Conservation (phyloP, 179 eudicot genomes). For the Sideroxylon spinosum region DNA sequence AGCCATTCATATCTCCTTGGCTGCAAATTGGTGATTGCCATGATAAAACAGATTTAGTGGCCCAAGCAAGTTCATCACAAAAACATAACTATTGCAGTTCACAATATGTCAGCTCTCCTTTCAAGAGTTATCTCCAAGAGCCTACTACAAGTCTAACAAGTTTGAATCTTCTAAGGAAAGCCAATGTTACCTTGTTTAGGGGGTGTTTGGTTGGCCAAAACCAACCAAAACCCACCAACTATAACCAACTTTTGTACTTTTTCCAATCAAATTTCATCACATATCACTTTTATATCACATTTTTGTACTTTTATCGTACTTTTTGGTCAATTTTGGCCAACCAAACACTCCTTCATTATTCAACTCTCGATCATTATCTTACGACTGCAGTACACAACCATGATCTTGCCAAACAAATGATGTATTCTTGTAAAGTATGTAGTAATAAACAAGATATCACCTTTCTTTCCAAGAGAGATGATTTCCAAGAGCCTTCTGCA, state of each 20-base stretch:
- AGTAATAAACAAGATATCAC: slow-evolving; percentile 29
- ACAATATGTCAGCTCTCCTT: neutral
- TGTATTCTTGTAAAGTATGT: neutral
- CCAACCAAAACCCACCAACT: too few species aligned
- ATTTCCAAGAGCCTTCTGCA: slow-evolving; percentile 91
- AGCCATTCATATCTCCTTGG: neutral
- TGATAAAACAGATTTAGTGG: neutral
- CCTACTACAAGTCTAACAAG: neutral
- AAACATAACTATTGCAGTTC: neutral
- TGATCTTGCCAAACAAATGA: slow-evolving; percentile 1
- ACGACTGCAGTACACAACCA: too few species aligned
- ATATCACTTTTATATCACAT: too few species aligned
- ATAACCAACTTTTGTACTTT: too few species aligned
- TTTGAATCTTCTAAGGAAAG: neutral
- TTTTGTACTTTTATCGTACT: too few species aligned
- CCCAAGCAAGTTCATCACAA: neutral
- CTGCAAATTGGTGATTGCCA: neutral
- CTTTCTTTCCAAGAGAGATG: slow-evolving; percentile 96
- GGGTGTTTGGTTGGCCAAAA: too few species aligned
- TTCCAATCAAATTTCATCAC: too few species aligned
- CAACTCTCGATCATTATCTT: too few species aligned
- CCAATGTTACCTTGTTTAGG: neutral
- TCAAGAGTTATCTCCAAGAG: neutral
- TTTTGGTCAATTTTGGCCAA: too few species aligned
- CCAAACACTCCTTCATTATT: too few species aligned